Evolutionary conservation across 2,329 filamentous ascomycete species (phyloP), one percentile per base, ranked within the genome.

Genomic region (Pyrenochaeta sp.): DNA sequence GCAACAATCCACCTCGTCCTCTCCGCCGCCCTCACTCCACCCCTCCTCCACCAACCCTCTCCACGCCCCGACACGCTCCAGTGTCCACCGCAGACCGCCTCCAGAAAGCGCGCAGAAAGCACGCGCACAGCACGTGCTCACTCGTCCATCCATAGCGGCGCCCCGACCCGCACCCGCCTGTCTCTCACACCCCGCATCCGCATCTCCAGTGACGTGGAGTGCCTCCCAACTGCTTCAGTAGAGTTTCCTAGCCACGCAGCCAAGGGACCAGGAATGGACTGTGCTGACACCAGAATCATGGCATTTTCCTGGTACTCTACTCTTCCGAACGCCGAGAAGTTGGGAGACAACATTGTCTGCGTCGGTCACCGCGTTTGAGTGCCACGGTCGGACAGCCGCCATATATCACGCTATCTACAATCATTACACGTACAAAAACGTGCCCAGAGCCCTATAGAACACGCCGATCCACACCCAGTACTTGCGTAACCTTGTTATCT

Each of bases 241-340:
- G 18, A 24, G 13, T 3, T 31, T n/a, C 15, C n/a, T 24, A 10
- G 8, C 17, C 6, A n/a, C 5, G 17, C 24, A 9, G n/a, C 17
- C 24, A 27, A 48, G 51, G 34, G 51, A 41, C 44, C 13, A 56
- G 57, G 50, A 58, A 63, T 60, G 58, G 44, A 53, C 40, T 35
- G 41, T 39, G 30, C 44, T 32, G 41, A 41, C 47, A 51, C 43
- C 32, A 55, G 41, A 55, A 48, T 52, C 52, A 63, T 63, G 59
- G 59, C 58, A 36, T 56, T 45, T 58, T 53, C 37, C 45, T 50
- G 59, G 58, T 53, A 49, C 48, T 55, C 44, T 36, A 55, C 51
- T 41, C 51, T 56, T 42, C 55, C 55, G 31, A 48, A 53, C 48
- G 54, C 52, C 42, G 53, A 55, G 45, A 60, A 60, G 50, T 47